Evolutionary conservation across 768 basidiomycete species (phyloP), one percentile per base, ranked within the genome.

Genomic region (Suillus weaverae): DNA sequence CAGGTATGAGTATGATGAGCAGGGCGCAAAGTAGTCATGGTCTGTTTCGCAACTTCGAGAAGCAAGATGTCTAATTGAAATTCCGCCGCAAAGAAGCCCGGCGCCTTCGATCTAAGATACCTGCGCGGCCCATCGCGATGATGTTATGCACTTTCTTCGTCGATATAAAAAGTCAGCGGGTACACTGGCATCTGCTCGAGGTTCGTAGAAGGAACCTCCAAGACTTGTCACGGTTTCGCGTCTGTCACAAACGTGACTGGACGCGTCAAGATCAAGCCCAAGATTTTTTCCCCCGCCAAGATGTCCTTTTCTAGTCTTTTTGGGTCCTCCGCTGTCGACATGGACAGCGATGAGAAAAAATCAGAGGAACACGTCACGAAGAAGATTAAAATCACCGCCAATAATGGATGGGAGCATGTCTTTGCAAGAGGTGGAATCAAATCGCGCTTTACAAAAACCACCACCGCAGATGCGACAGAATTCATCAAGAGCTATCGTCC

Each of bases 1-100:
- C 22, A 82, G 84, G 54, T 93, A 88, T 70, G 79, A 83, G 57
- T 91, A 86, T 71, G 89, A 90, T 72, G 73, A 81, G 66, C 67
- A 85, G 5, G 90, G 89, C 4, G 78, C 79, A 67, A 64, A 41
- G 65, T 81, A 71, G 41, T 56, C 51, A 55, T 30, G 51, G 35
- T 39, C 44, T 48, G 44, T 62, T 53, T 53, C 35, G 38, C 11
- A 44, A 38, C 62, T 61, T 67, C 30, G 64, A 66, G 61, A 26
- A 53, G 20, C 36, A 22, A 41, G 50, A 14, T 26, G 57, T 61
- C 26, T 63, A 62, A 51, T 51, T 18, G 8, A 53, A 32, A 33
- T 53, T 53, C 18, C 4, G 18, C 10, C 20, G 51, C 62, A 32
- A 53, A 73, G 71, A 64, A 62, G 68, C 36, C 33, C 69, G 60